Percentiles rank a stretch among this genome's conserved stretches.
Conservation (phyloP, 2,329 filamentous ascomycete species). For the Colletotrichum aenigma region DNA sequence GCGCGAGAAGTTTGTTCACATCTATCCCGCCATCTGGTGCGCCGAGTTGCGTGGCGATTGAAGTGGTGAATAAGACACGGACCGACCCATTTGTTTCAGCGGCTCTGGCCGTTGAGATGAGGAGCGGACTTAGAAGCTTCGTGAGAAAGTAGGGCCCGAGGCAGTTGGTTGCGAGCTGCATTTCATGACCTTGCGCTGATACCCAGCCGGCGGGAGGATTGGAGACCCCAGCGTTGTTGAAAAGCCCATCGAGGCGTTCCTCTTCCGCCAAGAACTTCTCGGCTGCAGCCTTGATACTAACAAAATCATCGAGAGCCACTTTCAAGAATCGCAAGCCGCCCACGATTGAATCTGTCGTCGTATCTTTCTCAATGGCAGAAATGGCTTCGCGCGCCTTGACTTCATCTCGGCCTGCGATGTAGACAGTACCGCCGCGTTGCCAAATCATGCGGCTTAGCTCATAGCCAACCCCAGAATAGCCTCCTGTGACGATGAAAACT, state of each 20-base stretch:
- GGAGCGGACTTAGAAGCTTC: slow-evolving; percentile 24
- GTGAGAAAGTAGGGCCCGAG: slow-evolving; percentile 27
- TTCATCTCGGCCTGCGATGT: slow-evolving; percentile 49
- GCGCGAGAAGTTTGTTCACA: slow-evolving; percentile 22
- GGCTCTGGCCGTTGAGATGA: neutral
- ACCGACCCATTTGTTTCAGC: slow-evolving; percentile 27
- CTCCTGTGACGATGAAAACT: slow-evolving; percentile 48
- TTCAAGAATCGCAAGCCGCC: slow-evolving; percentile 42
- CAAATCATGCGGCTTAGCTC: slow-evolving; percentile 57
- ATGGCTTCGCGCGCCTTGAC: slow-evolving; percentile 45
- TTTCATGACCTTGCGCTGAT: slow-evolving; percentile 29
- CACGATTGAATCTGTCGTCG: slow-evolving; percentile 27
- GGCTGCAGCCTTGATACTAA: slow-evolving; percentile 28
- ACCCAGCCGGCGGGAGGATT: neutral
- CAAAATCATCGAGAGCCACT: slow-evolving; percentile 40
- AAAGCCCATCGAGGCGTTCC: slow-evolving; percentile 35
- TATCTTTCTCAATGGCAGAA: slow-evolving; percentile 33
- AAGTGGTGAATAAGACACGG: slow-evolving; percentile 34
- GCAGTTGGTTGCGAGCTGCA: slow-evolving; percentile 27
- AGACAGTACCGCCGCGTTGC: slow-evolving; percentile 51
- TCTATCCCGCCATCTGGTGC: slow-evolving; percentile 29
- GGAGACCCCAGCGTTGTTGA: slow-evolving; percentile 44
- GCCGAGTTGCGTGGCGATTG: slow-evolving; percentile 26
- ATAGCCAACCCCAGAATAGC: slow-evolving; percentile 41
- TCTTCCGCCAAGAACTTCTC: slow-evolving; percentile 32